Base-by-base conservation (phyloP, 768 basidiomycete species). In the Tephrocybe sp. region DNA sequence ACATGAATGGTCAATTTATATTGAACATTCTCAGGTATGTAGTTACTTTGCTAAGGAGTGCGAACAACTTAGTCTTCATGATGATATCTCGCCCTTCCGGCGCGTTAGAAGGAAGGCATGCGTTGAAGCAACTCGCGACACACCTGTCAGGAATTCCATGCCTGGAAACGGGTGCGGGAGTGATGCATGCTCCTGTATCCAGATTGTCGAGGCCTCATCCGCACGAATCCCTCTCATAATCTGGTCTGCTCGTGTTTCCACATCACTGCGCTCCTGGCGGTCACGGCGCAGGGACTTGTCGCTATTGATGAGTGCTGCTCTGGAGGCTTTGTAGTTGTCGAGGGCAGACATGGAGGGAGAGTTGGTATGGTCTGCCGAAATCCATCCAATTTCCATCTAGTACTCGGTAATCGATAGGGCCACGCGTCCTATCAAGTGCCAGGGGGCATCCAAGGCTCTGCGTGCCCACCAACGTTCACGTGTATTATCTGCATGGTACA, bases 101-200 rank as follows among this genome's bases (percentile, higher is more conserved):
- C 44, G 6, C 25, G 11, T 47, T 31, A 54, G 22, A 4, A 26
- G 8, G 18, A 44, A 12, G 26, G 21, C 19, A 15, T 1, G 12
- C 31, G 5, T 5, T 15, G 9, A 4, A 37, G 30, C 11, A 26
- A 18, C 38, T 37, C 3, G 34, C 16, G 21, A 40, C 56, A 32
- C 51, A 83, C 86, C 85, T 34, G 83, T 89, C 54, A 89, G 66
- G 57, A 89, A 90, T 56, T 82, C 85, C 86, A 89, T 88, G 35
- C 88, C 88, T 18, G 86, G 86, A 55, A 87, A 89, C 1, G 83
- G 72, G 56, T 88, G 80, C 4, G 75, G 78, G 38, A 82, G 69
- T 4, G 73, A 73, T 13, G 76, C 70, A 52, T 79, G 70, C 19
- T 83, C 77, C 38, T 65, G 66, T 30, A 58, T 71, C 88, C 87